Evolutionary conservation across 2,329 filamentous ascomycete genomes (phyloP).

Genomic region (Sarocladiaceae sp.): DNA sequence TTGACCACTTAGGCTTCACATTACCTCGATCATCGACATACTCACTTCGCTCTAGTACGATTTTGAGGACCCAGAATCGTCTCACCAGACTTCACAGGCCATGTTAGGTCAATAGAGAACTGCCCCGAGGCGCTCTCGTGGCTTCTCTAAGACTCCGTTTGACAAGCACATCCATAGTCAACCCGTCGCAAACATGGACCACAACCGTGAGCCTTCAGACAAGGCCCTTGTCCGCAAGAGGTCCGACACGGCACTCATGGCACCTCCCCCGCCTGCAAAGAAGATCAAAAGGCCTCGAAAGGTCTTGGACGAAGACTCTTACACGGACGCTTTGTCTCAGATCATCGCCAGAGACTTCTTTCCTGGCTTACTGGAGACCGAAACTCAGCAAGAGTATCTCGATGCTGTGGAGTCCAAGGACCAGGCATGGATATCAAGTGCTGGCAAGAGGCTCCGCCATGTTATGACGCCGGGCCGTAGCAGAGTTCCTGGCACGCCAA

Average conservation of each 20-base stretch:
- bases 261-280: constrained; percentile 76
- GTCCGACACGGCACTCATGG: constrained; percentile 65
- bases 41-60: too few species aligned
- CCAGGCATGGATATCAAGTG: constrained; percentile 76
- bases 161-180: too few species aligned
- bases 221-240: constrained; percentile 62
- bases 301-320: constrained; percentile 88
- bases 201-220: constrained; percentile 9
- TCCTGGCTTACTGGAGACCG: constrained; percentile 77
- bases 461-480: constrained; percentile 72
- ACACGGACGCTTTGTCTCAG: constrained; percentile 81
- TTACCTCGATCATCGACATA: too few species aligned
- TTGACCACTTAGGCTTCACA: too few species aligned
- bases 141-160: too few species aligned
- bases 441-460: constrained; percentile 63
- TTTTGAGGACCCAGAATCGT: too few species aligned
- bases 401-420: constrained; percentile 85
- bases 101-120: neutral
- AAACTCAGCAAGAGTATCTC: constrained; percentile 86
- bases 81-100: too few species aligned
- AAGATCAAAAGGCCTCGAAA: constrained; percentile 86
- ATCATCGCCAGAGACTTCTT: constrained; percentile 98
- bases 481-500: constrained; percentile 13
- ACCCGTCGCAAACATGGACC: constrained; percentile 28
- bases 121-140: too few species aligned